Percentiles rank a stretch among this genome's conserved stretches.
Evolutionary conservation across 176 grass and related monocot genomes (phyloP).

Genomic region (Triticum monococcum): DNA sequence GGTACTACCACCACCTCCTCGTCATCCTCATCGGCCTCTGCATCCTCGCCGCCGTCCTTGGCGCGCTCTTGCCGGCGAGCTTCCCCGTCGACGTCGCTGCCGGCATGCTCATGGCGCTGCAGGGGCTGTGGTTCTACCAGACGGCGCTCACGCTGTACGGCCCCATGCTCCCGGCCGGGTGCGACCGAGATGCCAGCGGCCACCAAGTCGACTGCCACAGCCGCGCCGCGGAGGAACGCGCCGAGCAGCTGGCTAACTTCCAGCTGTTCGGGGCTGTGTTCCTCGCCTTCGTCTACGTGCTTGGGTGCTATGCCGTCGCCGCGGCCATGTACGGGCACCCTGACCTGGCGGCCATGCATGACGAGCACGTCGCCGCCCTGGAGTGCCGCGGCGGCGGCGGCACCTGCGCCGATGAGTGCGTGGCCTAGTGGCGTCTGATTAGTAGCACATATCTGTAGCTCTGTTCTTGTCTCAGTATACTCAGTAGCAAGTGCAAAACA

Average conservation of each 20-base stretch:
- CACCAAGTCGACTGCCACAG: conserved; percentile 34
- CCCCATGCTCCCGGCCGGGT: conserved; percentile 61
- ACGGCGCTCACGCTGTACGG: conserved; percentile 85
- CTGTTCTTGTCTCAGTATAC: too few species aligned
- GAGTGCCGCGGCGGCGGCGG: too few species aligned
- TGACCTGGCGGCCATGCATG: conserved; percentile 39
- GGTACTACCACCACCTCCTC: conserved; percentile 88
- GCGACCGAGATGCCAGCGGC: conserved; percentile 36
- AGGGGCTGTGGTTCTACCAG: conserved; percentile 97
- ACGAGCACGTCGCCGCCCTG: not conserved
- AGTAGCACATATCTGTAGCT: too few species aligned
- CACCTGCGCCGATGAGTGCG: too few species aligned
- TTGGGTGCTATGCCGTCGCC: conserved; percentile 20
- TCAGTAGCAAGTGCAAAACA: too few species aligned
- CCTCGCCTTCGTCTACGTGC: conserved; percentile 41
- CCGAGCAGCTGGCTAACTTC: conserved; percentile 60
- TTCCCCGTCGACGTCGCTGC: conserved; percentile 50
- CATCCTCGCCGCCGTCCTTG: conserved; percentile 41
- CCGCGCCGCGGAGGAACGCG: conserved; percentile 46
- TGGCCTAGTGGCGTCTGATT: too few species aligned
- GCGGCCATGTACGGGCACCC: conserved; percentile 28
- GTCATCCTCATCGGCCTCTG: conserved; percentile 66
- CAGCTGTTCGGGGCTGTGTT: conserved; percentile 62
- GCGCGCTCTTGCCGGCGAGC: conserved; percentile 57
- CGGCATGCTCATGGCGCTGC: conserved; percentile 56